A percentile compares a stretch with the other conserved stretches of the same genome.
These are phyloP conservation scores for Dactylellina leptospora DNA, from an alignment of 2,329 filamentous ascomycete genomes.

Conservation along the genomic window DNA sequence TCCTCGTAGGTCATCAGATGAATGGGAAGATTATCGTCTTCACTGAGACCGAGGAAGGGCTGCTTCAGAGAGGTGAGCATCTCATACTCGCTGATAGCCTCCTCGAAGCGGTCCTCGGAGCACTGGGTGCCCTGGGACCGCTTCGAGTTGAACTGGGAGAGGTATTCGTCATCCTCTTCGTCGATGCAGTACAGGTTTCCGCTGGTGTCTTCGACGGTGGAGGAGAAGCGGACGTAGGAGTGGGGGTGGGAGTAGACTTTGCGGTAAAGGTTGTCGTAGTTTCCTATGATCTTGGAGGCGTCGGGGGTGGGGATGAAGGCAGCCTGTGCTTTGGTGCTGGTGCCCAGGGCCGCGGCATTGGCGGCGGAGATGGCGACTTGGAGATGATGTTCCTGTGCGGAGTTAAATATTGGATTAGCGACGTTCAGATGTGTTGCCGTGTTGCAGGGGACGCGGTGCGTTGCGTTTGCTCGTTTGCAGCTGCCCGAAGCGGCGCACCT, in stretches of 20 bases:
- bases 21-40: slow-evolving; percentile 76
- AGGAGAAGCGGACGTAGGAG: slow-evolving; percentile 96
- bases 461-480: slow-evolving; percentile 26
- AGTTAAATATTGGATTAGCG: slow-evolving; percentile 29
- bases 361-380: slow-evolving; percentile 80
- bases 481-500: slow-evolving; percentile 17
- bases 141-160: slow-evolving; percentile 82
- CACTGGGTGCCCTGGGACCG: slow-evolving; percentile 72
- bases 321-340: slow-evolving; percentile 70
- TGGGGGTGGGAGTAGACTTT: slow-evolving; percentile 81
- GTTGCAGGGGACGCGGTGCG: background rate
- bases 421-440: slow-evolving; percentile 8
- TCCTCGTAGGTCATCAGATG: slow-evolving; percentile 77
- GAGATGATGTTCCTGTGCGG: slow-evolving; percentile 85
- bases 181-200: slow-evolving; percentile 94
- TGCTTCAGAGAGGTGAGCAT: slow-evolving; percentile 82
- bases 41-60: slow-evolving; percentile 75
- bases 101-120: slow-evolving; percentile 90
- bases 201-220: slow-evolving; percentile 95
- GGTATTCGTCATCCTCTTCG: slow-evolving; percentile 83
- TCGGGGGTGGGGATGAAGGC: slow-evolving; percentile 75
- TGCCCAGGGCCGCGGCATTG: slow-evolving; percentile 66
- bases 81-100: slow-evolving; percentile 94
- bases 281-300: slow-evolving; percentile 69
- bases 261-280: slow-evolving; percentile 90